These are phyloP conservation scores for Mycena sp. DNA, from an alignment of 1,284 basidiomycete genomes.

Conservation along the genomic window DNA sequence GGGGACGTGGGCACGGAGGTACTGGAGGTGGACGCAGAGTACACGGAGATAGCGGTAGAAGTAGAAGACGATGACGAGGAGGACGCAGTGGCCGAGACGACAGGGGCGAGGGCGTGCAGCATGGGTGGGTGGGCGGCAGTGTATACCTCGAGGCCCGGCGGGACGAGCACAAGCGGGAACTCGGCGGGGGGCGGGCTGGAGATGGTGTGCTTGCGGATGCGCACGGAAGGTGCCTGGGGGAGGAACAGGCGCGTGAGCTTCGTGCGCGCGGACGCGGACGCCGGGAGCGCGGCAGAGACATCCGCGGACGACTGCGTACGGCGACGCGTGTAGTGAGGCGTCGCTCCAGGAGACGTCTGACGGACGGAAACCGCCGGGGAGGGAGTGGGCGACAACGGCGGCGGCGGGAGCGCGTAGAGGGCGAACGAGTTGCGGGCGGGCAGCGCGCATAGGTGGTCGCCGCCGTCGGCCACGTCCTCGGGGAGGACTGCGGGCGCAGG, in stretches of 20 bases:
- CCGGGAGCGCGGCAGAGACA: neutral
- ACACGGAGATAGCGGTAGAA: too few species aligned
- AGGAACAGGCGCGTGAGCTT: constrained; percentile 9
- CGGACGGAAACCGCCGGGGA: too few species aligned
- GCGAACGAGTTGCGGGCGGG: neutral
- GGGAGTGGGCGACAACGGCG: too few species aligned
- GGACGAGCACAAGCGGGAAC: neutral
- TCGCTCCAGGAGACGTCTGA: too few species aligned
- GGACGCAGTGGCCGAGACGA: neutral
- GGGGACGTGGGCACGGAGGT: neutral
- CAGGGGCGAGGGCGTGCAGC: too few species aligned
- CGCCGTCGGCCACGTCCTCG: too few species aligned
- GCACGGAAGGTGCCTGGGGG: neutral
- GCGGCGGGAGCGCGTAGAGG: neutral
- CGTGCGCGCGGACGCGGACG: neutral
- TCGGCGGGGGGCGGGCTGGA: neutral
- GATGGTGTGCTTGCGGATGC: constrained; percentile 7
- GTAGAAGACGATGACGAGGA: too few species aligned
- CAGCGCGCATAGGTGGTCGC: too few species aligned
- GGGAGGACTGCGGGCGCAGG: too few species aligned
- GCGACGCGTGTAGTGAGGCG: constrained; percentile 13
- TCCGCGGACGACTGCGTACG: constrained; percentile 1
- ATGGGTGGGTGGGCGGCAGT: neutral
- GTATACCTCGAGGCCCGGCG: neutral
- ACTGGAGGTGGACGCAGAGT: too few species aligned